Base-by-base conservation (phyloP, 495 filamentous ascomycete species). In the Arthonia radiata region DNA sequence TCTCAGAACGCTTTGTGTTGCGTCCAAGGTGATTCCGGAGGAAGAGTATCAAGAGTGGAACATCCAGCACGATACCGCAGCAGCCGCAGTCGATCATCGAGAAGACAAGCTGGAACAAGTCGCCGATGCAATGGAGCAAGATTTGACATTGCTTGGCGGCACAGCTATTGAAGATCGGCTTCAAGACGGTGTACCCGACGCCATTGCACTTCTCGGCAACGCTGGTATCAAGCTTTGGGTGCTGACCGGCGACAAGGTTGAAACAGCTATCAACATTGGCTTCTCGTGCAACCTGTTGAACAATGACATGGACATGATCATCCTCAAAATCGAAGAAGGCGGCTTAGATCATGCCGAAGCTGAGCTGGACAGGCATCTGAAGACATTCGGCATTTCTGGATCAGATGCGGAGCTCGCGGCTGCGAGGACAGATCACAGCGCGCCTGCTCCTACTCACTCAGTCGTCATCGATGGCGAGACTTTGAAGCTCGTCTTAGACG, bases 161-260 rank as follows among this genome's bases (percentile, higher is more conserved):
- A 99, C 89, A 24, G 89, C 89, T 18, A 99, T 99, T 40, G 89
- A 99, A 46, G 89, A 99, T 57, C 66, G 82, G 44, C 56, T 99
- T 23, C 89, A 99, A 47, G 86, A 94, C 37, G 89, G 86, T 34
- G 89, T 99, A 9, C 89, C 89, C 6, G 89, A 93, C 39, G 83
- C 89, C 2, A 99, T 99, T 37, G 76, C 74, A 30, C 51, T 99
- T 26, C 67, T 99, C 29, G 83, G 72, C 21, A 70, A 80, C 31
- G 89, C 89, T 26, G 89, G 89, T 33, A 93, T 99, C 50, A 99
- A 99, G 44, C 64, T 99, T n/a, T 99, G 89, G 89, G 89, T 99
- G 31, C 54, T 99, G 24, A 99, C 89, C 17, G 89, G 89, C 30
- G 89, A 99, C 55, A 99, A 93, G 50, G 83, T 94, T 25, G 89